Conservation (phyloP, 768 basidiomycete species). For the Pisolithus tinctorius region DNA sequence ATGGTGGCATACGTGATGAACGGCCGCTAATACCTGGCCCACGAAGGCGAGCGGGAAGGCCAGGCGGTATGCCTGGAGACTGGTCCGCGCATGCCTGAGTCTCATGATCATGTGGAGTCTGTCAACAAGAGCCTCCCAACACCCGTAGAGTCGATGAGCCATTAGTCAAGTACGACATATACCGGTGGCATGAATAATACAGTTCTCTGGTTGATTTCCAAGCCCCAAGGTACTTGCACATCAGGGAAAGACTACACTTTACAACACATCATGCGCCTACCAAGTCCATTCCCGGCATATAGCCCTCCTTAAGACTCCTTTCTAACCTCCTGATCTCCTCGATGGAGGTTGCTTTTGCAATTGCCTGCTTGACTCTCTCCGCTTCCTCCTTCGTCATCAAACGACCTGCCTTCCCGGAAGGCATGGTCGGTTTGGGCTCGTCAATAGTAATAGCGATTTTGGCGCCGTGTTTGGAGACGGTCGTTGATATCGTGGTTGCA, state of each 20-base stretch:
- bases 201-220: not conserved
- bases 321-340: slow-evolving; percentile 85
- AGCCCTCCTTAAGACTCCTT: slow-evolving; percentile 77
- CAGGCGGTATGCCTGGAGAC: slow-evolving; percentile 40
- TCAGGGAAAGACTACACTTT: slow-evolving; percentile 28
- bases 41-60: slow-evolving; percentile 47
- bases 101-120: too few relatives aligned
- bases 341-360: slow-evolving; percentile 83
- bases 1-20: slow-evolving; percentile 51
- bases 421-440: slow-evolving; percentile 60
- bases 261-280: slow-evolving; percentile 58
- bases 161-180: too few relatives aligned
- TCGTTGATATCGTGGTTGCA: slow-evolving; percentile 69
- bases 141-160: too few relatives aligned
- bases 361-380: slow-evolving; percentile 79
- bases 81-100: slow-evolving; percentile 47
- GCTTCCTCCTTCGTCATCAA: slow-evolving; percentile 90
- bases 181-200: too few relatives aligned
- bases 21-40: slow-evolving; percentile 34
- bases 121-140: too few relatives aligned
- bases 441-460: slow-evolving; percentile 62
- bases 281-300: slow-evolving; percentile 69
- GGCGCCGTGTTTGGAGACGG: slow-evolving; percentile 59
- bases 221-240: slow-evolving; percentile 4
- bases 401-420: slow-evolving; percentile 67